Evolutionary conservation across 441 rosid species (phyloP), one percentile per base, ranked within the genome.

Genomic region (Brassica hybrid): DNA sequence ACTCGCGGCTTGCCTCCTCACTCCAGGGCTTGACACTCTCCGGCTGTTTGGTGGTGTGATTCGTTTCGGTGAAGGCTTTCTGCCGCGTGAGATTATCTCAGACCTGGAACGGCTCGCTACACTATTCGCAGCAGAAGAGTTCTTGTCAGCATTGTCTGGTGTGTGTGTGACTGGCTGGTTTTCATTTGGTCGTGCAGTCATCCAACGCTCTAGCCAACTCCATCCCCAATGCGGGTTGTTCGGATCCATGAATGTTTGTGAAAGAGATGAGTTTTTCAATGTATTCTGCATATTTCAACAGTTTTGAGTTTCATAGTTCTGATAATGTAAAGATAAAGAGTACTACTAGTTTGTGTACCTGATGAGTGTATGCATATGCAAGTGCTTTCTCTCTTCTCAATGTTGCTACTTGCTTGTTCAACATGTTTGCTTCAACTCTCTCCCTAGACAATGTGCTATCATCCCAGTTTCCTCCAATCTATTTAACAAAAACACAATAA

Each of bases 161-260:
- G 73, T 64, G 63, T 12, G 30, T 52, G 79, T 30, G 16, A 82
- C 32, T 81, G 87, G 74, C 56, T 77, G 78, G 78, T 68, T 85
- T 77, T 91, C 97, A 90, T 97, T 89, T 50, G 97, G 97, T 69
- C 96, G 78, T 14, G 96, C 85, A 54, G 94, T 94, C 97, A 90
- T 93, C 99, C 98, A 91, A 62, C 97, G 86, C 84, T 93, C 99
- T 79, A 93, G 80, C 99, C 98, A 93, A 74, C 97, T 95, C 99
- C 99, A 95, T 25, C 98, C 99, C 98, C 99, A 95, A 23, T 85
- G 90, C 1, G 97, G 97, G 76, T 87, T 93, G 77, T 81, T 88
- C 2, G 97, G 93, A 81, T 95, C 99, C 91, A 91, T 77, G 65
- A 89, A 90, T 63, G 96, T 91, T 5, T 79, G 84, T 23, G 83